Conservation (phyloP, 2,329 filamentous ascomycete genomes). For the Botryotinia narcissicola region DNA sequence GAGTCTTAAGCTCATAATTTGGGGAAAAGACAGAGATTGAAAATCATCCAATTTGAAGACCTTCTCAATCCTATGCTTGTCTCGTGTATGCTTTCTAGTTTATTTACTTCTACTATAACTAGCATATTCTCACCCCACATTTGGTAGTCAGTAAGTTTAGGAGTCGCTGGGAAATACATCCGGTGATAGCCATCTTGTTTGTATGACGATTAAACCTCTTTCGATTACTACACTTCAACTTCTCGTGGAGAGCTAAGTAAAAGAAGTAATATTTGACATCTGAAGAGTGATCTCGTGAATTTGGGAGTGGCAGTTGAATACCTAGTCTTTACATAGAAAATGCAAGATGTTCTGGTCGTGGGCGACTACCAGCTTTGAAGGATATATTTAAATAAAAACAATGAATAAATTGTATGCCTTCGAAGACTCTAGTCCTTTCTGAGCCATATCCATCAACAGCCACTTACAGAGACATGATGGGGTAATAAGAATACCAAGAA, state of each 20-base stretch:
- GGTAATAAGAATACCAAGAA: no score
- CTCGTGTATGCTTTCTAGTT: not conserved
- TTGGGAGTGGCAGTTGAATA: not conserved
- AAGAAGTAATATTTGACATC: not conserved
- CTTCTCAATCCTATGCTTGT: not conserved
- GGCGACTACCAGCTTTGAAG: not conserved
- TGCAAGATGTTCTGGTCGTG: not conserved
- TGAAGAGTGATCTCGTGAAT: not conserved
- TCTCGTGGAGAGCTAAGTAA: not conserved
- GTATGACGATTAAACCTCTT: not conserved
- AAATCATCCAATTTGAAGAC: not conserved
- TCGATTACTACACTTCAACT: not conserved
- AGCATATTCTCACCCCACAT: fast-evolving
- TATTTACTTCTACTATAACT: not conserved
- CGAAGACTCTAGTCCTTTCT: no score
- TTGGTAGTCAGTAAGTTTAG: not conserved
- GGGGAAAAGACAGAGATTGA: not conserved
- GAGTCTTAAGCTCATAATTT: not conserved
- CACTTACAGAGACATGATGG: no score
- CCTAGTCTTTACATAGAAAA: not conserved
- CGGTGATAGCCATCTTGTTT: not conserved
- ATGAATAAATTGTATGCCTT: no score
- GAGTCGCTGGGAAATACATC: not conserved
- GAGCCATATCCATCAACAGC: no score
- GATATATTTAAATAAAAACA: not conserved